Evolutionary conservation across 495 filamentous ascomycete genomes (phyloP).

Genomic region (Tricharina praecox): DNA sequence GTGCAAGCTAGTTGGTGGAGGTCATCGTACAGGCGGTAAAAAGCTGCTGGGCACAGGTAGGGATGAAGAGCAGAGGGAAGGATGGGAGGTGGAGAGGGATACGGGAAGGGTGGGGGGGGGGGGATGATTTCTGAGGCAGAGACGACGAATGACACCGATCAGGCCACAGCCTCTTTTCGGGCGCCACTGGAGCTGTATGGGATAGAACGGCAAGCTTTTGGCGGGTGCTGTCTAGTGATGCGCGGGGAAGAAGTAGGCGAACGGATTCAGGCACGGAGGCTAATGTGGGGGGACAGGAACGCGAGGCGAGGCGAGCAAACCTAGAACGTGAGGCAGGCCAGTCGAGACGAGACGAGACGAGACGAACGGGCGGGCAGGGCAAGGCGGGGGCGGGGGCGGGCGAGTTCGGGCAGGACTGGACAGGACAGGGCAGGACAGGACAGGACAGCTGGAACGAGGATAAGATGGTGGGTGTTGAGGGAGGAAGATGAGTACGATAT

Average conservation of each 20-base stretch:
- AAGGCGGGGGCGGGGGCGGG: too few species aligned
- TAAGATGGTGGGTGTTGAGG: too few species aligned
- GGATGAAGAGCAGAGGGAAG: background rate
- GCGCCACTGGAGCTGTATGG: background rate
- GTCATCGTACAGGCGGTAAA: conserved; percentile 25
- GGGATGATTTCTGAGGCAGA: background rate
- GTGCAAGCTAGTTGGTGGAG: conserved; percentile 15
- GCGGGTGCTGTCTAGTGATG: background rate
- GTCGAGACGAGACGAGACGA: too few species aligned
- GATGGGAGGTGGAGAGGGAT: background rate
- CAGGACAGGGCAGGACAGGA: too few species aligned
- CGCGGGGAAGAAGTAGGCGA: background rate
- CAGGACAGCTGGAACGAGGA: too few species aligned
- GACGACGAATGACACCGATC: background rate
- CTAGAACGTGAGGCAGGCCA: background rate
- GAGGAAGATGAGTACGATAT: too few species aligned
- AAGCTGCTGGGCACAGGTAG: background rate
- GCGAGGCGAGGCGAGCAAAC: background rate
- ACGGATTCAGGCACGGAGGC: background rate
- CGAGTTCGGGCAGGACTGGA: too few species aligned
- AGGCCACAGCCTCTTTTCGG: background rate
- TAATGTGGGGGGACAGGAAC: background rate
- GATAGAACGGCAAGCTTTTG: background rate
- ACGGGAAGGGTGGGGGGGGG: background rate
- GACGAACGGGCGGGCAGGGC: too few species aligned